Evolutionary conservation across 2,329 filamentous ascomycete genomes (phyloP).

Genomic region (Venturia nashicola): DNA sequence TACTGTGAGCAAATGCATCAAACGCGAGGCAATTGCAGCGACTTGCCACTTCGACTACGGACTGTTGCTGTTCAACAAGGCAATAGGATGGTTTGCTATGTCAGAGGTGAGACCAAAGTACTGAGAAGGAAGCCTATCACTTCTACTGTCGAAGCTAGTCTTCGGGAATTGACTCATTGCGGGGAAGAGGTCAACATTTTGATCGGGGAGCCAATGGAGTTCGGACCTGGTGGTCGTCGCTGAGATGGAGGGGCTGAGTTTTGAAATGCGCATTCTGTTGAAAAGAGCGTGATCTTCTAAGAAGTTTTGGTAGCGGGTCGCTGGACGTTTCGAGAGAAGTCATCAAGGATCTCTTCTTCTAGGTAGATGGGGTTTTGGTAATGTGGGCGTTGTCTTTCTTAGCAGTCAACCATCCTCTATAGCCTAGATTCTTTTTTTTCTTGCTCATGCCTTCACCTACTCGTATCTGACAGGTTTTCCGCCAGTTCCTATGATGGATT

Average conservation of each 20-base stretch:
- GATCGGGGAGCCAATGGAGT: neutral
- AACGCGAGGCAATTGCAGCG: neutral
- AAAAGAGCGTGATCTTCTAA: neutral
- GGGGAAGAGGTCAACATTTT: neutral
- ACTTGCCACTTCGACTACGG: neutral
- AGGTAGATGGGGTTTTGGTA: neutral
- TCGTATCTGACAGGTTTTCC: too few relatives aligned
- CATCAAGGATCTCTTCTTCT: neutral
- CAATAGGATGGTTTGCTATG: neutral
- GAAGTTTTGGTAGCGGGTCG: neutral
- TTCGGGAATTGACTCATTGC: neutral
- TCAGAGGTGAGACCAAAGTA: neutral
- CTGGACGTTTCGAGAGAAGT: neutral
- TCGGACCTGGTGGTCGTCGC: neutral
- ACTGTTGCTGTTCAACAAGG: neutral
- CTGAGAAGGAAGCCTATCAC: neutral
- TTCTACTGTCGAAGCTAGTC: neutral
- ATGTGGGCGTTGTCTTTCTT: neutral
- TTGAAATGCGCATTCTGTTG: neutral
- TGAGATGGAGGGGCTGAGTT: neutral
- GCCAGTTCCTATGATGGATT: neutral
- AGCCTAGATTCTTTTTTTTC: neutral
- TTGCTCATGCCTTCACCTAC: too few relatives aligned
- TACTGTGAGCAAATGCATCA: neutral
- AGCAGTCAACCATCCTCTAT: neutral